A percentile compares a stretch with the other conserved stretches of the same genome.
These are phyloP conservation scores for Podospora anserina DNA, from an alignment of 495 filamentous ascomycete species.

Conservation along the genomic window DNA sequence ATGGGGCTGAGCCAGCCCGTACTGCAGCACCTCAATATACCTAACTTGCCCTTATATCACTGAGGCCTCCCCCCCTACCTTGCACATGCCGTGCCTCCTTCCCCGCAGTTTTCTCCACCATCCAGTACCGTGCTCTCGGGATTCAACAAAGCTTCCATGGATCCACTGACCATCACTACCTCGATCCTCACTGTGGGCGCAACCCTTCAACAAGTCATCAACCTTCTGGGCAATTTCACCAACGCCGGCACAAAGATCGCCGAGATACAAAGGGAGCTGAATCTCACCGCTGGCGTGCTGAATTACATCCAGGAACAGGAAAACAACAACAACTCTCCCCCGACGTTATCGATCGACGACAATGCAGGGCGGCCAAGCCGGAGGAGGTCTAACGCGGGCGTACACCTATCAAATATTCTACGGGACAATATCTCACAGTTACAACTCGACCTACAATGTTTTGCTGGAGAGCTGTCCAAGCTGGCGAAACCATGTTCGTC, in stretches of 20 bases:
- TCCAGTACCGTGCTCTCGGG: background rate
- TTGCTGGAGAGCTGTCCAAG: constrained; percentile 8
- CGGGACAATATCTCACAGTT: constrained; percentile 12
- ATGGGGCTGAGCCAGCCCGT: too few relatives aligned
- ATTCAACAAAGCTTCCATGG: background rate
- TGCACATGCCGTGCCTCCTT: background rate
- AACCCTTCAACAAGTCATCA: constrained; percentile 2
- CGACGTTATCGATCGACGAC: background rate
- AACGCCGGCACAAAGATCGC: constrained; percentile 1
- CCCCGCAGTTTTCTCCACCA: background rate
- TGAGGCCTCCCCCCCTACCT: background rate
- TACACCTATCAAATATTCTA: constrained; percentile 6
- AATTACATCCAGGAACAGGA: constrained; percentile 13
- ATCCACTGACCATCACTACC: constrained; percentile 17
- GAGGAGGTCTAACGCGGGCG: background rate
- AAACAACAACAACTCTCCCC: background rate
- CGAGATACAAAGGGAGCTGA: constrained; percentile 10
- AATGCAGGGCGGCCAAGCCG: background rate
- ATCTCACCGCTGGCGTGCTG: constrained; percentile 7
- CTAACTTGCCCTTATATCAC: too few relatives aligned
- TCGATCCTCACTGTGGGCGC: constrained; percentile 13
- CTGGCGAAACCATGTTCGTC: background rate
- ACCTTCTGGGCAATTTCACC: constrained; percentile 4
- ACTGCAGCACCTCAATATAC: too few relatives aligned
- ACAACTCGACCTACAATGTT: constrained; percentile 4